Conservation (phyloP, 768 basidiomycete genomes). For the Steccherinum ochraceum region DNA sequence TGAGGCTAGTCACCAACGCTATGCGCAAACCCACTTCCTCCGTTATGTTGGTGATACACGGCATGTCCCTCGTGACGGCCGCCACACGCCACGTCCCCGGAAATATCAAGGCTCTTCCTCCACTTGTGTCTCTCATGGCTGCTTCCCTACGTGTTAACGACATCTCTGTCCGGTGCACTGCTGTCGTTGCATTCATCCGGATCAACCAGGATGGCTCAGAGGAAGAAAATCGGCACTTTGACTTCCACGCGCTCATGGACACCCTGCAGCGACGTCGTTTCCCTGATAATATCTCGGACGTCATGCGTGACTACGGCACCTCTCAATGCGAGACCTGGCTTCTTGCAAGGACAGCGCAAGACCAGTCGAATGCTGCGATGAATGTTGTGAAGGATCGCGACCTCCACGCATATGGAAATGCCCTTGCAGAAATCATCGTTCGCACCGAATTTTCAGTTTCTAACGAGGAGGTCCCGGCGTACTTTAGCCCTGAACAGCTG, state of each 20-base stretch:
- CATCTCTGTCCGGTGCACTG: slow-evolving; percentile 43
- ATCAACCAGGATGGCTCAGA: slow-evolving; percentile 39
- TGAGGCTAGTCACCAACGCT: slow-evolving; percentile 36
- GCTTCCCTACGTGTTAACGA: slow-evolving; percentile 50
- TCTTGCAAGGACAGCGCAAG: slow-evolving; percentile 25
- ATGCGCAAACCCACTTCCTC: slow-evolving; percentile 38
- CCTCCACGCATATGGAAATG: slow-evolving; percentile 43
- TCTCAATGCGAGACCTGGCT: slow-evolving; percentile 42
- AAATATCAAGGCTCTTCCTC: slow-evolving; percentile 37
- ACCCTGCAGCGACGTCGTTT: slow-evolving; percentile 36
- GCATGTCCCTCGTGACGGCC: slow-evolving; percentile 37
- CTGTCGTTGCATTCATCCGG: slow-evolving; percentile 48
- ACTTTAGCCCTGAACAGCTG: too few relatives aligned
- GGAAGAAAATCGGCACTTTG: slow-evolving; percentile 37
- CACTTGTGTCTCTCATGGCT: slow-evolving; percentile 43
- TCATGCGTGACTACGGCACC: slow-evolving; percentile 43
- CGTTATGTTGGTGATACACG: slow-evolving; percentile 44
- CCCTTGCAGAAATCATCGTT: slow-evolving; percentile 42
- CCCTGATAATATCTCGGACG: slow-evolving; percentile 38
- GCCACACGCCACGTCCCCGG: slow-evolving; percentile 41
- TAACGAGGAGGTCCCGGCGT: too few relatives aligned
- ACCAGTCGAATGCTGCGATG: slow-evolving; percentile 40
- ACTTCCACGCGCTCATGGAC: slow-evolving; percentile 41
- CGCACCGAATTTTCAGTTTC: slow-evolving; percentile 55
- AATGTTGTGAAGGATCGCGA: slow-evolving; percentile 39